phyloP scores from a whole-genome alignment of 1,284 basidiomycete genomes.

The Moesziomyces globuligerus region DNA sequence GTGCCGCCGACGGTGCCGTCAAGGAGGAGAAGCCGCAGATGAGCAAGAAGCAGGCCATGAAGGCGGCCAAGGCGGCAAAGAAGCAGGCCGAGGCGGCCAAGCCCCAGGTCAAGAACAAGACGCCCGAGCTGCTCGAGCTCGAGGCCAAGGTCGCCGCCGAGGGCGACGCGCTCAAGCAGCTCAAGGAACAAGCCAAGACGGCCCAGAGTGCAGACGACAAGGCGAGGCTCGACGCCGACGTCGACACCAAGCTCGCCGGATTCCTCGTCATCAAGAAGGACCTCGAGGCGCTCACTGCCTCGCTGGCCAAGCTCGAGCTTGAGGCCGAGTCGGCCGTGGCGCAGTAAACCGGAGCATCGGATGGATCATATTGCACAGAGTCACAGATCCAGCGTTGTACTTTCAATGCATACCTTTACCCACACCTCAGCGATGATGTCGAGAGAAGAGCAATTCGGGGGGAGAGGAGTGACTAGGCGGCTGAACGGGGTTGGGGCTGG shows the following conservation, averaged over 20 bases:
- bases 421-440: too few species aligned
- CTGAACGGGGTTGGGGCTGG: conserved; percentile 6
- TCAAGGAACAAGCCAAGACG: conserved; percentile 48
- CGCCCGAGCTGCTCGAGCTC: conserved; percentile 53
- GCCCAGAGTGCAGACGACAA: conserved; percentile 47
- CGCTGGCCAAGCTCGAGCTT: conserved; percentile 36
- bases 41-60: conserved; percentile 64
- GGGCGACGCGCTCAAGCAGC: conserved; percentile 51
- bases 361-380: too few species aligned
- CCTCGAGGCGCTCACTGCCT: conserved; percentile 34
- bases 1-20: conserved; percentile 67
- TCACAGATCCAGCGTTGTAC: not conserved
- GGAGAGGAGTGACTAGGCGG: not conserved
- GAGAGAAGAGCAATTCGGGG: not conserved
- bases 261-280: conserved; percentile 36
- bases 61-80: conserved; percentile 62
- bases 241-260: conserved; percentile 22
- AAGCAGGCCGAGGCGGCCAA: conserved; percentile 49
- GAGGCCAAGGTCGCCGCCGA: conserved; percentile 52
- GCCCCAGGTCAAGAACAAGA: conserved; percentile 56
- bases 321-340: conserved; percentile 12
- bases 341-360: too few species aligned
- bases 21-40: conserved; percentile 49
- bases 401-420: too few species aligned
- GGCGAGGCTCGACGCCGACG: conserved; percentile 42